Base-by-base conservation (phyloP, 148 eudicot genomes). In the Tetragonia tetragonoides region DNA sequence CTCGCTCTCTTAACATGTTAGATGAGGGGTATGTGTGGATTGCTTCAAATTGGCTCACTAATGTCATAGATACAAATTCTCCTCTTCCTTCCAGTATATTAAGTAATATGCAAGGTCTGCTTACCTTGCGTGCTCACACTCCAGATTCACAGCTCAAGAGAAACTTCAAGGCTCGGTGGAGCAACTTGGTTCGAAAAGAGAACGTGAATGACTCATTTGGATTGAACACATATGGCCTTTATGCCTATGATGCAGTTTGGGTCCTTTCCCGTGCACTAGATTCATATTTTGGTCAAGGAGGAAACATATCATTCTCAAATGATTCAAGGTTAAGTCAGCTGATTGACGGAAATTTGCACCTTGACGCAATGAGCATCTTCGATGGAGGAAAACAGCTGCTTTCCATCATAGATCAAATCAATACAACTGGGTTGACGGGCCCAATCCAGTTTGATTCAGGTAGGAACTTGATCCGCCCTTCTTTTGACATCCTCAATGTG, bases 171-270 rank as follows among this genome's bases (percentile, higher is more conserved):
- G 70, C 88, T 44, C 79, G 84, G 62, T 90, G 94, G 94, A 75
- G 47, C 6, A 79, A 78, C 42, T 80, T 89, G 83, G 88, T 85
- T 9, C 62, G 78, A 68, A 62, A n/a, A 67, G 77, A 54, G 44
- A 70, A 49, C 42, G 70, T 24, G 4, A 76, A 81, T 61, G 89
- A 78, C 60, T 68, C 87, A 1, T 53, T 89, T 44, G 89, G 89
- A 66, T 68, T 89, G 66, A 91, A 85, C 70, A 69, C 88, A 10
- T 85, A 85, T 60, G 95, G 89, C 24, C 85, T 91, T 14, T 90
- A 88, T 76, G 96, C 96, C 20, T 93, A 93, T 72, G 96, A 93
- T 77, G 84, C 93, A 8, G 93, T 93, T 54, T 91, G 95, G 96
- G 70, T 88, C 51, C 78, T 93, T 72, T 94, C 98, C 60, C 81